Conservation (phyloP, 352 stramenopile species). For the Phytophthora macrochlamydospora region DNA sequence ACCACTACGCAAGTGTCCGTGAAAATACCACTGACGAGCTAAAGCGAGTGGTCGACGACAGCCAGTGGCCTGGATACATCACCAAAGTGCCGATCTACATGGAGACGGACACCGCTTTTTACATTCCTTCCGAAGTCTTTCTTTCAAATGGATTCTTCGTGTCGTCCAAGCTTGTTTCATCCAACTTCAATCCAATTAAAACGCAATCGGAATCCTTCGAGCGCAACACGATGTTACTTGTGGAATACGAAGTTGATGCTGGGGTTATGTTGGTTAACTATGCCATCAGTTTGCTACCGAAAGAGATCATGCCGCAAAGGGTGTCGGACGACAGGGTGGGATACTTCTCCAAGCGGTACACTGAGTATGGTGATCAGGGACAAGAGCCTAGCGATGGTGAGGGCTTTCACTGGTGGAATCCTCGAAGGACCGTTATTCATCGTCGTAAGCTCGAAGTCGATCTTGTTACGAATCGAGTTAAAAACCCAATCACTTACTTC, state of each 20-base stretch:
- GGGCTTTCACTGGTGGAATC: conserved; percentile 58
- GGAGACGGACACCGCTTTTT: conserved; percentile 63
- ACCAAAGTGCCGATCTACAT: conserved; percentile 57
- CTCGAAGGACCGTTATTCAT: conserved; percentile 71
- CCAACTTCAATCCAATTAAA: conserved; percentile 26
- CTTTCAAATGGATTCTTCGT: conserved; percentile 83
- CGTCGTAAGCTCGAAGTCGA: conserved; percentile 64
- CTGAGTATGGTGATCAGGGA: conserved; percentile 54
- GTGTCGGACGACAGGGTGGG: conserved; percentile 79
- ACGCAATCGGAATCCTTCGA: conserved; percentile 58
- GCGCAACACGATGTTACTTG: conserved; percentile 72
- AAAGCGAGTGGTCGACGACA: conserved; percentile 59
- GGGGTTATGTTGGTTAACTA: conserved; percentile 68
- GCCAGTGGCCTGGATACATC: conserved; percentile 68
- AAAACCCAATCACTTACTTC: conserved; percentile 74
- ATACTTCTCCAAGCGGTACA: conserved; percentile 78
- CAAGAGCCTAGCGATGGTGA: conserved; percentile 34
- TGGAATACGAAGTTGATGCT: conserved; percentile 74
- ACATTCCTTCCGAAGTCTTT: conserved; percentile 58
- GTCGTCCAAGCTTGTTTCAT: conserved; percentile 41
- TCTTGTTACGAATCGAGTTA: conserved; percentile 34
- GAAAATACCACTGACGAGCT: conserved; percentile 50
- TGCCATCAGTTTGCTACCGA: conserved; percentile 73
- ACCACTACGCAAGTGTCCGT: conserved; percentile 47
- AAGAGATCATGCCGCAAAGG: conserved; percentile 56